Conservation (phyloP, 352 stramenopile genomes). For the Globisporangium viniferum region DNA sequence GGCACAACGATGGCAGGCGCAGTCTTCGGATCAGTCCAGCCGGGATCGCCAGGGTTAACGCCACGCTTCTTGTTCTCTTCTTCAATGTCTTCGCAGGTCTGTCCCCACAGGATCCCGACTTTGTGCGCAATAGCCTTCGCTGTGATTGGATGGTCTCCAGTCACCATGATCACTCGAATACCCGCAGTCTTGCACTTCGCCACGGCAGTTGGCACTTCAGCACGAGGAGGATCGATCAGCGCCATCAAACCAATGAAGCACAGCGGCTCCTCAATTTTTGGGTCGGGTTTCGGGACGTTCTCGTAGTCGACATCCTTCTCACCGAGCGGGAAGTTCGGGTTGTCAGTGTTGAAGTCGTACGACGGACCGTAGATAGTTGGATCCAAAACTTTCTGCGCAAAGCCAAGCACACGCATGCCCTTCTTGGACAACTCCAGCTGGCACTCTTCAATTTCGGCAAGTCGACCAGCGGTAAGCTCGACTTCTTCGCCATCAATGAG, state of each 20-base stretch:
- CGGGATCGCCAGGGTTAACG: slow-evolving; percentile 54
- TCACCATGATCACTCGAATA: slow-evolving; percentile 94
- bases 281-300: slow-evolving; percentile 44
- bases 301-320: slow-evolving; percentile 85
- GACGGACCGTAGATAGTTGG: slow-evolving; percentile 37
- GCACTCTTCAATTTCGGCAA: slow-evolving; percentile 58
- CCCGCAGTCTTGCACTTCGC: slow-evolving; percentile 90
- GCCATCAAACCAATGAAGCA: slow-evolving; percentile 95
- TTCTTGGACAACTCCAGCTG: slow-evolving; percentile 63
- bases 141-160: slow-evolving; percentile 90
- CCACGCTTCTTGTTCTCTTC: slow-evolving; percentile 68
- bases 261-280: slow-evolving; percentile 72
- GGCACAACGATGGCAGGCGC: slow-evolving; percentile 82
- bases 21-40: slow-evolving; percentile 69
- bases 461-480: slow-evolving; percentile 91
- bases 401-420: slow-evolving; percentile 64
- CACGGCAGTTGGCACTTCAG: slow-evolving; percentile 84
- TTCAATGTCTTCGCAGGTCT: slow-evolving; percentile 82
- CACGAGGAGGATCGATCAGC: slow-evolving; percentile 94
- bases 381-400: slow-evolving; percentile 60
- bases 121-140: slow-evolving; percentile 93
- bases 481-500: slow-evolving; percentile 47
- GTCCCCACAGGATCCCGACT: slow-evolving; percentile 90
- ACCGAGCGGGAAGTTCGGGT: slow-evolving; percentile 82
- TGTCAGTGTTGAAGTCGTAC: slow-evolving; percentile 75